phyloP scores from a whole-genome alignment of 495 filamentous ascomycete genomes.

The Penicillium silybi region DNA sequence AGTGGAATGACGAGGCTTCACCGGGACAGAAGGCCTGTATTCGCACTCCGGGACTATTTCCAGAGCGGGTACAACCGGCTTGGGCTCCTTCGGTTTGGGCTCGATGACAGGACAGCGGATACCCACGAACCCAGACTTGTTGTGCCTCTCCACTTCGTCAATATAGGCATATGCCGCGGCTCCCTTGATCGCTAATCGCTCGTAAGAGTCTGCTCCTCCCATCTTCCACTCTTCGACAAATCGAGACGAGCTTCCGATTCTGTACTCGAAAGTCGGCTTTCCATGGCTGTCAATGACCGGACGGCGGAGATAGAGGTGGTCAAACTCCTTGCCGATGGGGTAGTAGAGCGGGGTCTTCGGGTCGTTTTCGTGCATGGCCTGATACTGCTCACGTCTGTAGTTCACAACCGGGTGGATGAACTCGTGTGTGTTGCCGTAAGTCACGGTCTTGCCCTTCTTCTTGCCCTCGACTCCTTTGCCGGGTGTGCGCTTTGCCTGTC shows the following conservation, averaged over 20 bases:
- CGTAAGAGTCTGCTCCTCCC: conserved; percentile 19
- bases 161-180: conserved; percentile 17
- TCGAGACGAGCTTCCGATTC: conserved; percentile 3
- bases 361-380: conserved; percentile 3
- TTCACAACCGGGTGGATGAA: conserved; percentile 19
- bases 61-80: not conserved
- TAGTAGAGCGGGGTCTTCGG: conserved; percentile 5
- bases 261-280: conserved; percentile 10
- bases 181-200: conserved; percentile 17
- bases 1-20: not conserved
- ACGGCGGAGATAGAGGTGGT: conserved; percentile 6
- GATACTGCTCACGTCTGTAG: conserved; percentile 8
- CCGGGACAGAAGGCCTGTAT: not conserved
- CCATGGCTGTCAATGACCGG: conserved; percentile 4
- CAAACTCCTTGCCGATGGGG: conserved; percentile 6
- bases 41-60: not conserved
- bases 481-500: conserved; percentile 13
- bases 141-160: conserved; percentile 10
- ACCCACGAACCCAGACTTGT: not conserved
- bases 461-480: conserved; percentile 6
- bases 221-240: conserved; percentile 18
- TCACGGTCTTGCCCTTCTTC: conserved; percentile 1
- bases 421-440: conserved; percentile 8
- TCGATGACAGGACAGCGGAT: not conserved
- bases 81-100: not conserved